Percentiles rank a stretch among this genome's conserved stretches.
Conservation (phyloP, 768 basidiomycete species). For the Suillus fuscotomentosus region DNA sequence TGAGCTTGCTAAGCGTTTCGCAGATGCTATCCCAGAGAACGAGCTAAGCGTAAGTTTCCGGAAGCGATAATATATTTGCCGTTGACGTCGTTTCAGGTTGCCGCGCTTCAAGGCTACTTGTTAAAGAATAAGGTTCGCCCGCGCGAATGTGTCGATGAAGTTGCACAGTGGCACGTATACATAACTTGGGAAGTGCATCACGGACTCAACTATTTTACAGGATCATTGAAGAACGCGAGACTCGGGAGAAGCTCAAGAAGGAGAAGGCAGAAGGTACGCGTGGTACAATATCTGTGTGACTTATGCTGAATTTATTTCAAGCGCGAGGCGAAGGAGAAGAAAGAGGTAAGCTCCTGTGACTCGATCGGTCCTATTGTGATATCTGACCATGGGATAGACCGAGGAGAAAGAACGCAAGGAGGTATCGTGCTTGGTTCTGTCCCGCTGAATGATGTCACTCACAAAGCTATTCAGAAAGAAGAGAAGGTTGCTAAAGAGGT, state of each 20-base stretch:
- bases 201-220: constrained; percentile 22
- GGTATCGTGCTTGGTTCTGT: constrained; percentile 30
- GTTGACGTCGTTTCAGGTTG: constrained; percentile 50
- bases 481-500: constrained; percentile 61
- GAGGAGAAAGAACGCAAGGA: constrained; percentile 67
- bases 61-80: neutral
- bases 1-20: constrained; percentile 78
- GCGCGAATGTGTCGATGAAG: constrained; percentile 79
- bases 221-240: constrained; percentile 78
- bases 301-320: constrained; percentile 27
- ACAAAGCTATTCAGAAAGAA: constrained; percentile 36
- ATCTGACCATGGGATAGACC: constrained; percentile 31
- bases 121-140: constrained; percentile 91
- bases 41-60: constrained; percentile 71
- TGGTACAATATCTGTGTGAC: neutral
- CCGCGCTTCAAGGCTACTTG: constrained; percentile 81
- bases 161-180: constrained; percentile 58
- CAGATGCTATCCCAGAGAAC: constrained; percentile 80
- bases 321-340: constrained; percentile 81
- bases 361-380: constrained; percentile 1
- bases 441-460: constrained; percentile 8
- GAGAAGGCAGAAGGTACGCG: constrained; percentile 61
- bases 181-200: constrained; percentile 9
- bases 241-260: constrained; percentile 80
- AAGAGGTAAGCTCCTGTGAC: constrained; percentile 43